phyloP scores from a whole-genome alignment of 1,139 yeast genomes.

The Scheffersomyces cryptocercus region DNA sequence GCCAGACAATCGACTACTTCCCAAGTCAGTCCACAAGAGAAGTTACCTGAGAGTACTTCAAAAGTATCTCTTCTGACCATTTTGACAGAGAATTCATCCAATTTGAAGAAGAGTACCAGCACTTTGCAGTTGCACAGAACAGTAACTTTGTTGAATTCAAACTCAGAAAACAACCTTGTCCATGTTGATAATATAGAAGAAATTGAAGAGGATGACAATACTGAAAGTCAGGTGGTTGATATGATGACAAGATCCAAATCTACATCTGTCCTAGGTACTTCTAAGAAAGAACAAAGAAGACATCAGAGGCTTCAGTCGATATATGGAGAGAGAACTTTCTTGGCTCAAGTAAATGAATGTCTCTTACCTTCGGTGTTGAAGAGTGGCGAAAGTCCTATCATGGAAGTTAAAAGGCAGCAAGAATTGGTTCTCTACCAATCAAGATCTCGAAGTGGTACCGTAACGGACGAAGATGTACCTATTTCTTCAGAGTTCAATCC shows the following conservation, averaged over 20 bases:
- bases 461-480: background rate
- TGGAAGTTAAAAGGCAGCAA: slow-evolving; percentile 28
- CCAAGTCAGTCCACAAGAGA: slow-evolving; percentile 4
- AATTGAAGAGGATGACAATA: slow-evolving; percentile 8
- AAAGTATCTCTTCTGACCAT: slow-evolving; percentile 9
- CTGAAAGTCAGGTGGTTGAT: slow-evolving; percentile 6
- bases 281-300: slow-evolving; percentile 11
- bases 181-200: slow-evolving; percentile 7
- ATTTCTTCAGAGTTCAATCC: background rate
- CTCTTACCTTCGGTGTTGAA: slow-evolving; percentile 39
- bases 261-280: slow-evolving; percentile 19
- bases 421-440: slow-evolving; percentile 3
- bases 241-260: slow-evolving; percentile 24
- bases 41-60: slow-evolving; percentile 3
- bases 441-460: background rate
- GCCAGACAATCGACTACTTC: background rate
- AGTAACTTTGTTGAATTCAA: slow-evolving; percentile 10
- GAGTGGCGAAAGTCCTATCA: slow-evolving; percentile 34
- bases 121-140: slow-evolving; percentile 4
- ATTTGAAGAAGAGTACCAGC: background rate
- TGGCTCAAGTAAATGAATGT: slow-evolving; percentile 33
- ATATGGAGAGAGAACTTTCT: slow-evolving; percentile 31
- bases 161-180: slow-evolving; percentile 3
- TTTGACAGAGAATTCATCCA: slow-evolving; percentile 4
- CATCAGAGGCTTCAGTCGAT: slow-evolving; percentile 31